Base-by-base conservation (phyloP, 148 eudicot species). In the Fagopyrum tataricum region DNA sequence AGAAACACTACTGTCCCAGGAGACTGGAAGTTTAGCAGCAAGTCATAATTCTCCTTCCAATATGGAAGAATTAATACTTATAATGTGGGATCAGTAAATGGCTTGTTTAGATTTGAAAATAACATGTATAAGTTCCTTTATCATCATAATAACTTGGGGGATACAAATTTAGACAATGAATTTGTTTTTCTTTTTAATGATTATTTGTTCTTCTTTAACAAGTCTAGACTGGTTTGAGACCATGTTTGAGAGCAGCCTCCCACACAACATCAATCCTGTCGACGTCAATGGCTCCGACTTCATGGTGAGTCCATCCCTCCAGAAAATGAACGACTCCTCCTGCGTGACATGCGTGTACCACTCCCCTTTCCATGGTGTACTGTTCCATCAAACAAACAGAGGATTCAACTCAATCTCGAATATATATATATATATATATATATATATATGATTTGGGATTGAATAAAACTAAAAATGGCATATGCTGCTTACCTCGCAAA, bases 261-360 rank as follows among this genome's bases (percentile, higher is more conserved):
- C 96, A 90, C 9, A 88, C 96, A 12, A 88, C n/a, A 74, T 90
- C 96, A 56, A 90, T 90, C 56, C 85, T 72, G 7, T 88, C 90
- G 0, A 90, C 92, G 59, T 90, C 90, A 23, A 90, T 81, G 9
- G 96, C 96, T 3, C 96, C 96, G 23, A 90, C 96, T 77, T 90
- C 96, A 48, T 90, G 92, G 64, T 90, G 96, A 11, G 80, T 82
- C 96, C 96, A 90, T 1, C 92, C 87, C 81, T 88, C 89, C 17
- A 88, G 76, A 3, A 76, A 68, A 79, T 90, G 96, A 31, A 90
- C 92, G 58, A 86, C 86, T 44, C 96, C 96, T 2, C 96, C 96
- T 2, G 96, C 96, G 84, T 90, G 96, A 73, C 96, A 90, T 11
- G 96, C 96, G 66, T 90, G 96, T 12, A 90, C 96, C 10, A 88